A percentile compares a stretch with the other conserved stretches of the same genome.
phyloP scores from a whole-genome alignment of 371 early-diverging fungal genomes.

The Catenaria anguillulae region DNA sequence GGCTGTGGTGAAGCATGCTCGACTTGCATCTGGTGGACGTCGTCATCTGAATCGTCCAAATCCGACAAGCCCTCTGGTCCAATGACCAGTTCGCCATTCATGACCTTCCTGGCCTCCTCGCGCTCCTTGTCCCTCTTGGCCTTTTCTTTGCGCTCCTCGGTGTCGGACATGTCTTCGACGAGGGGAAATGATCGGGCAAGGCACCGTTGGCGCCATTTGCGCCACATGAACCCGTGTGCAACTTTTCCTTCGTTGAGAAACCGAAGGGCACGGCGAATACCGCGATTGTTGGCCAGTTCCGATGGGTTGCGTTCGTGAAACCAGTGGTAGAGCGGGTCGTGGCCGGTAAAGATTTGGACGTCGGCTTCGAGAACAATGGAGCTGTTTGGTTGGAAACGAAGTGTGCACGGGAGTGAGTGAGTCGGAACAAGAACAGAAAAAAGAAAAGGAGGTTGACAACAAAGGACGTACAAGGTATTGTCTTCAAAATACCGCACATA shows the following conservation, averaged over 20 bases:
- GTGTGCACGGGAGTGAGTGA: too few species aligned
- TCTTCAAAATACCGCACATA: constrained; percentile 1
- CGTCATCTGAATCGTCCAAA: too few species aligned
- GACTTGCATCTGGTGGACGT: too few species aligned
- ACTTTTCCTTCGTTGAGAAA: neutral
- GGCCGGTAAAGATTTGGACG: neutral
- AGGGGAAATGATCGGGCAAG: neutral
- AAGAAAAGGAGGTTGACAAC: too few species aligned
- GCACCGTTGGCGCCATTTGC: neutral
- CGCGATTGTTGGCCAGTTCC: neutral
- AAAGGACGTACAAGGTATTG: neutral
- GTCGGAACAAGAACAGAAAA: too few species aligned
- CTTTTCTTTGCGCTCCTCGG: neutral
- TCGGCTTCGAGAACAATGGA: neutral
- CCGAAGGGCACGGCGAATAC: neutral
- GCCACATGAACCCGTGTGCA: neutral
- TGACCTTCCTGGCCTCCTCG: too few species aligned
- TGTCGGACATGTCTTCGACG: neutral
- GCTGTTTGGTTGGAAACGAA: neutral
- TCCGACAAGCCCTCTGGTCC: too few species aligned
- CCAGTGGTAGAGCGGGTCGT: neutral
- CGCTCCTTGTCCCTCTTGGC: neutral
- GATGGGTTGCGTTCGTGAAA: neutral
- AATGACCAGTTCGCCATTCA: too few species aligned
- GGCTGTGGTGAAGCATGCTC: too few species aligned